Percentiles rank a stretch among this genome's conserved stretches.
These are phyloP conservation scores for Inonotus obliquus DNA, from an alignment of 1,284 basidiomycete genomes.

Conservation along the genomic window DNA sequence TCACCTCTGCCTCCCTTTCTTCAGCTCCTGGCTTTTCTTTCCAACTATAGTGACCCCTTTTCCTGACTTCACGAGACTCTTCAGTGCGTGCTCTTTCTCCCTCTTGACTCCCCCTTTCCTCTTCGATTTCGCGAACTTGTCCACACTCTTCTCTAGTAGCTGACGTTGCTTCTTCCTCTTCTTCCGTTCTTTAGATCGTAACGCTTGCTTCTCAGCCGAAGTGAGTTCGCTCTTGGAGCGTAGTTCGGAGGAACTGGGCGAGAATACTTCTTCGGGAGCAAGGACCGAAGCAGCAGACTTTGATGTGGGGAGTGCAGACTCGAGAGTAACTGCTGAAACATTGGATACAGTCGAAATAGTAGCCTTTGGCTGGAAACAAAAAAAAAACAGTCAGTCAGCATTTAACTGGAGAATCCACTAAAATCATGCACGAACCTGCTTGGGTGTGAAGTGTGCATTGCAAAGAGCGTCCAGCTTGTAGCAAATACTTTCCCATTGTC, in stretches of 20 bases:
- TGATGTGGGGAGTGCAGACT: constrained; percentile 86
- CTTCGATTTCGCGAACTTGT: constrained; percentile 55
- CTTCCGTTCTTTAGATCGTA: constrained; percentile 73
- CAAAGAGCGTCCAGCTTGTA: constrained; percentile 90
- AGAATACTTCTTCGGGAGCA: constrained; percentile 91
- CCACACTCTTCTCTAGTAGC: constrained; percentile 61
- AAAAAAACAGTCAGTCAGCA: constrained; percentile 6
- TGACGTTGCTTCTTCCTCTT: constrained; percentile 68
- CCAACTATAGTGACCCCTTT: constrained; percentile 87
- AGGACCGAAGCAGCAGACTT: constrained; percentile 77
- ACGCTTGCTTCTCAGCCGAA: constrained; percentile 76
- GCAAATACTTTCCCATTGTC: constrained; percentile 82
- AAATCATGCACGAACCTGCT: constrained; percentile 58
- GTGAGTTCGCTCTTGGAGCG: constrained; percentile 79
- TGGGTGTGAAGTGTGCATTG: constrained; percentile 95
- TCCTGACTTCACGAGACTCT: constrained; percentile 76
- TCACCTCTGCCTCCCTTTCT: constrained; percentile 22
- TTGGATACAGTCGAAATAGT: constrained; percentile 86
- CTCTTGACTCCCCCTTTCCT: constrained; percentile 50
- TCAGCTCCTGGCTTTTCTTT: constrained; percentile 48
- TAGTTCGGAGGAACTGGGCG: constrained; percentile 49
- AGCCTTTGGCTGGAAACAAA: constrained; percentile 72
- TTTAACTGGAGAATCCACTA: background rate
- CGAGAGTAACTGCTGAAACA: constrained; percentile 79
- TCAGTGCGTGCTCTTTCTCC: constrained; percentile 79